phyloP scores from a whole-genome alignment of 305 asterid species.

The Caryopteris hybrid region DNA sequence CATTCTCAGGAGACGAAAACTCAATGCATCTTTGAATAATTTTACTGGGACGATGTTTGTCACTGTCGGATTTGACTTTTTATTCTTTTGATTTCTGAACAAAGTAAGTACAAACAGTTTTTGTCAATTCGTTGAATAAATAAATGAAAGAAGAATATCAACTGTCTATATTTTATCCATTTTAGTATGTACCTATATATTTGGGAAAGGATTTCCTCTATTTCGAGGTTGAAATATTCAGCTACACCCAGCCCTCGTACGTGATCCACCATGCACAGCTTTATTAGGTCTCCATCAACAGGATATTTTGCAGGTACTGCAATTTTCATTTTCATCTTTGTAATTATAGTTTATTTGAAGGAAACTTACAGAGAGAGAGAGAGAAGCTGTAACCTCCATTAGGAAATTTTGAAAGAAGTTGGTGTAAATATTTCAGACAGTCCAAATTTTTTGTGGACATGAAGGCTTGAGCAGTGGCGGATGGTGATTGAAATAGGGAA shows the following conservation, averaged over 20 bases:
- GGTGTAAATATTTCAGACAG: slow-evolving; percentile 31
- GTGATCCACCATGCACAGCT: slow-evolving; percentile 44
- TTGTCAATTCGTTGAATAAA: too few relatives aligned
- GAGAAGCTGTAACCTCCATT: slow-evolving; percentile 37
- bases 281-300: slow-evolving; percentile 38
- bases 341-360: too few relatives aligned
- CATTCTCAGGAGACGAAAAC: slow-evolving; percentile 58
- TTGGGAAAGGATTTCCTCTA: slow-evolving; percentile 32
- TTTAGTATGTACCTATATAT: slow-evolving; percentile 40
- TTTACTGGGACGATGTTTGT: slow-evolving; percentile 15
- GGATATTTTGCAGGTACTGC: slow-evolving; percentile 48
- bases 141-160: too few relatives aligned
- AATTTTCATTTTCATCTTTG: background rate
- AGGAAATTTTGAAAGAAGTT: slow-evolving; percentile 53
- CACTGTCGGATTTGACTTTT: background rate
- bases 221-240: slow-evolving; percentile 37
- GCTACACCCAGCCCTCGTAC: slow-evolving; percentile 49
- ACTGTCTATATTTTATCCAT: too few relatives aligned
- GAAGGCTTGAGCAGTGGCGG: slow-evolving; percentile 49
- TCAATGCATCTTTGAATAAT: slow-evolving; percentile 54
- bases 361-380: too few relatives aligned
- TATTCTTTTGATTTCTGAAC: slow-evolving; percentile 24
- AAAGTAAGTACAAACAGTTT: too few relatives aligned
- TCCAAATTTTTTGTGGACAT: slow-evolving; percentile 27
- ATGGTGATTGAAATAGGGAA: slow-evolving; percentile 43